Evolutionary conservation across 257 asterid genomes (phyloP).

Genomic region (Lavandula angustifolia): DNA sequence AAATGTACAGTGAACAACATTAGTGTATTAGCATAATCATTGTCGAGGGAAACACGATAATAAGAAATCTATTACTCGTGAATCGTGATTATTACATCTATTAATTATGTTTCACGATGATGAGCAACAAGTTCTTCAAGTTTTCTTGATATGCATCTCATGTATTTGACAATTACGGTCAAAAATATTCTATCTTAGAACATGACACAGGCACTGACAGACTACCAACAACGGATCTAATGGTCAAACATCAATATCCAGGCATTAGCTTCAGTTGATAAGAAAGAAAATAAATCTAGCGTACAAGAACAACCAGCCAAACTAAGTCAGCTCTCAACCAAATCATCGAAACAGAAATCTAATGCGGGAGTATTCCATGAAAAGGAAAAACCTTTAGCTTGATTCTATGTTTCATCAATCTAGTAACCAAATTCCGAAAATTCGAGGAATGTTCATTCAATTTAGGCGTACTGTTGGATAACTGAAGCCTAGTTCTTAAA

Average conservation of each 20-base stretch:
- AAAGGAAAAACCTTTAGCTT: constrained; percentile 10
- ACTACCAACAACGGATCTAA: neutral
- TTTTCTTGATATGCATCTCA: neutral
- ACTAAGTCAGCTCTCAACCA: no score
- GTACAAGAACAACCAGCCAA: neutral
- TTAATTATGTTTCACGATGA: neutral
- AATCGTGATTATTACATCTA: neutral
- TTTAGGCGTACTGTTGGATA: neutral
- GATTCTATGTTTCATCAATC: neutral
- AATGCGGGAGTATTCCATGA: neutral
- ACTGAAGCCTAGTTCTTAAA: neutral
- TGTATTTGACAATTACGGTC: neutral
- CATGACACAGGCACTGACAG: neutral
- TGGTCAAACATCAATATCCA: neutral
- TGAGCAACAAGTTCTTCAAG: neutral
- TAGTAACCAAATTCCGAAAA: neutral
- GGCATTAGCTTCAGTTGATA: neutral
- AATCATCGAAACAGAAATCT: constrained; percentile 7
- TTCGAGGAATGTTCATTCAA: neutral
- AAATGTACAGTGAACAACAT: neutral
- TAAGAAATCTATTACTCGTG: neutral
- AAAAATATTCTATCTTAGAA: neutral
- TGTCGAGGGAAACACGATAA: neutral
- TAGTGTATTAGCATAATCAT: neutral
- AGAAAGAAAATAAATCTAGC: neutral